Percentiles rank a stretch among this genome's conserved stretches.
Conservation (phyloP, 305 asterid species). For the Salvia sclarea region DNA sequence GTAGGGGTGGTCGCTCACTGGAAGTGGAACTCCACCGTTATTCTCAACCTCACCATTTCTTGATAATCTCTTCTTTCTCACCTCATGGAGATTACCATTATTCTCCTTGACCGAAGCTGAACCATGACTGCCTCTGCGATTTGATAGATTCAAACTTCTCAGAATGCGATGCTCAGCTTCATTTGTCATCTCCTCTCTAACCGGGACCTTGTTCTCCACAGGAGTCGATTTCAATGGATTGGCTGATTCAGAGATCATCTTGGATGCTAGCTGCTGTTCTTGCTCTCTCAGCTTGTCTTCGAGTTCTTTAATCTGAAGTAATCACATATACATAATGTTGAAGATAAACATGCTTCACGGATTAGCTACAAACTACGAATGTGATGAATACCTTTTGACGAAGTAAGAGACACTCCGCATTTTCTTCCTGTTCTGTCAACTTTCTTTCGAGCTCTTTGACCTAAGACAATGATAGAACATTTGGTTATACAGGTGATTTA, state of each 20-base stretch:
- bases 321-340: neutral
- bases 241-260: conserved; percentile 32
- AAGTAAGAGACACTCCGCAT: conserved; percentile 49
- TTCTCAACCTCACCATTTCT: conserved; percentile 32
- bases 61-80: conserved; percentile 50
- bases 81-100: conserved; percentile 34
- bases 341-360: neutral
- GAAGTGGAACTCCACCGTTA: conserved; percentile 30
- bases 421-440: conserved; percentile 57
- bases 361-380: neutral
- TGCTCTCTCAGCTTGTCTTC: conserved; percentile 61
- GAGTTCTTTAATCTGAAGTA: conserved; percentile 66
- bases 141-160: conserved; percentile 45
- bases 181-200: conserved; percentile 36
- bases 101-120: conserved; percentile 45
- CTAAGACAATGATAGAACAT: conserved; percentile 40
- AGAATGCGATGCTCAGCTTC: conserved; percentile 54
- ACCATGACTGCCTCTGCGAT: conserved; percentile 42
- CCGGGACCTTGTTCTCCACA: conserved; percentile 33
- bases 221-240: conserved; percentile 43
- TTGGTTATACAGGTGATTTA: neutral
- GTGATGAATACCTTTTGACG: conserved; percentile 44
- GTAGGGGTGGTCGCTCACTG: conserved; percentile 37
- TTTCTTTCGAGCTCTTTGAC: conserved; percentile 69
- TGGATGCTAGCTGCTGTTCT: conserved; percentile 47